A percentile compares a stretch with the other conserved stretches of the same genome.
Conservation (phyloP, 306 rosid species). For the Corylus avellana region DNA sequence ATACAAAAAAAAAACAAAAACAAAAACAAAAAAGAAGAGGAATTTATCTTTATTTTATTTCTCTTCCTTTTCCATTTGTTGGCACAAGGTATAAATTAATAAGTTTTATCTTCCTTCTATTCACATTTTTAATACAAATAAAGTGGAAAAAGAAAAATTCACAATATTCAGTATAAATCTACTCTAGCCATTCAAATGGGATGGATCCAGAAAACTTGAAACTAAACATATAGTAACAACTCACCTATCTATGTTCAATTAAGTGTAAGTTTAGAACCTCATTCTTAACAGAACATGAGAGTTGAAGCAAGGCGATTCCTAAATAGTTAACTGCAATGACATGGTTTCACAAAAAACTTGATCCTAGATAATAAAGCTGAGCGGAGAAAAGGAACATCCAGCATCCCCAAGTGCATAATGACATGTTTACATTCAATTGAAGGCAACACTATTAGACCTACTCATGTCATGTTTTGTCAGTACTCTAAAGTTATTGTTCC, state of each 20-base stretch:
- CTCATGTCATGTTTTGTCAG: background rate
- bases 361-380: background rate
- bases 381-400: background rate
- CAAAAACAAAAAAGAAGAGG: no score
- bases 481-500: background rate
- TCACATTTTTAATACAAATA: background rate
- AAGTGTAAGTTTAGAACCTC: background rate
- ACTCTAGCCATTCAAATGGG: background rate
- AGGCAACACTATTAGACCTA: background rate
- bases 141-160: background rate
- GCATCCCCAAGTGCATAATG: background rate
- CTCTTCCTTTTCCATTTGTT: background rate
- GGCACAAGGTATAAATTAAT: background rate
- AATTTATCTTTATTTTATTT: background rate
- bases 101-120: background rate
- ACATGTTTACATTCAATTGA: background rate
- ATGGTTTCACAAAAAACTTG: background rate
- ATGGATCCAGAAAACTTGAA: background rate
- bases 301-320: background rate
- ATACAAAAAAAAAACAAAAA: background rate
- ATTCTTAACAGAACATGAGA: background rate
- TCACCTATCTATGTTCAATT: background rate
- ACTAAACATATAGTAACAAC: background rate
- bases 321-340: background rate
- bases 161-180: background rate